Evolutionary conservation across 1,284 basidiomycete species (phyloP).

Genomic region (Termitomyces sp.): DNA sequence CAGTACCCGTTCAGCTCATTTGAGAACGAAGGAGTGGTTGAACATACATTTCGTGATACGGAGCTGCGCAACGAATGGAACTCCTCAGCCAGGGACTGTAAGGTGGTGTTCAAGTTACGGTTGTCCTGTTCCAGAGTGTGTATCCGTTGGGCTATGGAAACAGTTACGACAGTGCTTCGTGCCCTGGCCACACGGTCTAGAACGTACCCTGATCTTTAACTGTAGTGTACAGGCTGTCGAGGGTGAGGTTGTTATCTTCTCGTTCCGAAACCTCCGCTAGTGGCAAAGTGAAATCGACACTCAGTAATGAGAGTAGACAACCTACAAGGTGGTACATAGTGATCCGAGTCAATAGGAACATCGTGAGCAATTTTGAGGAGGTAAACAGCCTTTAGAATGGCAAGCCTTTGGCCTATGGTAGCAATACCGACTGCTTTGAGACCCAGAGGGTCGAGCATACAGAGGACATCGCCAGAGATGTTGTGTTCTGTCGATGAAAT

Average conservation of each 20-base stretch:
- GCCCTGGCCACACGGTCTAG: constrained; percentile 3
- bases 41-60: constrained; percentile 33
- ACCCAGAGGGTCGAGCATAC: constrained; percentile 74
- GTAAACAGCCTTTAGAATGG: constrained; percentile 88
- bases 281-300: constrained; percentile 10
- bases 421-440: constrained; percentile 82
- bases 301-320: constrained; percentile 16
- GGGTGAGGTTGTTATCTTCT: constrained; percentile 45
- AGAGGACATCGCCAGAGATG: constrained; percentile 85
- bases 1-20: background rate
- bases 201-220: constrained; percentile 72
- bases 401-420: constrained; percentile 82
- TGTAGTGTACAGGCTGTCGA: constrained; percentile 65
- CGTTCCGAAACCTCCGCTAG: constrained; percentile 67
- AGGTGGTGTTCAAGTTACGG: constrained; percentile 52
- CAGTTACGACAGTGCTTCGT: constrained; percentile 11
- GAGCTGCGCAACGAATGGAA: constrained; percentile 45
- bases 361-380: constrained; percentile 79
- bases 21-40: background rate
- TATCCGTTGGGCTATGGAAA: constrained; percentile 59
- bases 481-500: constrained; percentile 64
- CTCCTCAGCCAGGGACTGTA: constrained; percentile 65
- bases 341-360: constrained; percentile 78
- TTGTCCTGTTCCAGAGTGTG: constrained; percentile 73
- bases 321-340: constrained; percentile 89